A percentile compares a stretch with the other conserved stretches of the same genome.
Evolutionary conservation across 768 basidiomycete genomes (phyloP).

Genomic region (Pulveroboletus sp.): DNA sequence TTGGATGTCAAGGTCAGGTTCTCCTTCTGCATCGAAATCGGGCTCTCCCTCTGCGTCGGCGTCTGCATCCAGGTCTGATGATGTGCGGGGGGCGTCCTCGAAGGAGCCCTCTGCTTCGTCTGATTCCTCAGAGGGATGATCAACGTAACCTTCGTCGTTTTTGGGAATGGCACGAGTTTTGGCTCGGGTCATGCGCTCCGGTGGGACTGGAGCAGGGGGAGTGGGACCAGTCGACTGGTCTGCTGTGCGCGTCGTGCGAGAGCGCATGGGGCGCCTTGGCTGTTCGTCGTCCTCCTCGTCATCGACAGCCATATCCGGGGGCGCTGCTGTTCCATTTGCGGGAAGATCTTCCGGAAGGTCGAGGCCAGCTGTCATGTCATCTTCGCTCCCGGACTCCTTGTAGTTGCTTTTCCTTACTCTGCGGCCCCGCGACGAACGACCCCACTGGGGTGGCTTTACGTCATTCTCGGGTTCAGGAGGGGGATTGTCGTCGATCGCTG

Average conservation of each 20-base stretch:
- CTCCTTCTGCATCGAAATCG: conserved; percentile 38
- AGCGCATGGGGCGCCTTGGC: conserved; percentile 15
- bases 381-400: conserved; percentile 44
- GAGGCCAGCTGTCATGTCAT: conserved; percentile 28
- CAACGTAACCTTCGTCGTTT: conserved; percentile 50
- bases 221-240: conserved; percentile 20
- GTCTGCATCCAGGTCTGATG: conserved; percentile 35
- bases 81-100: conserved; percentile 48
- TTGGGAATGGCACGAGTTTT: conserved; percentile 30
- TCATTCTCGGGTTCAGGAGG: conserved; percentile 1
- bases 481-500: conserved; percentile 26
- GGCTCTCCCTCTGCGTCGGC: conserved; percentile 38
- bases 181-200: conserved; percentile 22
- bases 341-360: conserved; percentile 4
- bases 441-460: conserved; percentile 11
- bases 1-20: conserved; percentile 38
- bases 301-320: conserved; percentile 27
- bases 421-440: conserved; percentile 39
- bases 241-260: conserved; percentile 20
- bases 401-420: conserved; percentile 38
- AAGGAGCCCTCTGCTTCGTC: conserved; percentile 55
- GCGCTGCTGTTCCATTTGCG: conserved; percentile 21
- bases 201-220: background rate
- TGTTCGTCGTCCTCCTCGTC: conserved; percentile 31
- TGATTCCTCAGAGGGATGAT: conserved; percentile 46